Evolutionary conservation across 441 rosid species (phyloP).

Genomic region (Adansonia rubrostipa): DNA sequence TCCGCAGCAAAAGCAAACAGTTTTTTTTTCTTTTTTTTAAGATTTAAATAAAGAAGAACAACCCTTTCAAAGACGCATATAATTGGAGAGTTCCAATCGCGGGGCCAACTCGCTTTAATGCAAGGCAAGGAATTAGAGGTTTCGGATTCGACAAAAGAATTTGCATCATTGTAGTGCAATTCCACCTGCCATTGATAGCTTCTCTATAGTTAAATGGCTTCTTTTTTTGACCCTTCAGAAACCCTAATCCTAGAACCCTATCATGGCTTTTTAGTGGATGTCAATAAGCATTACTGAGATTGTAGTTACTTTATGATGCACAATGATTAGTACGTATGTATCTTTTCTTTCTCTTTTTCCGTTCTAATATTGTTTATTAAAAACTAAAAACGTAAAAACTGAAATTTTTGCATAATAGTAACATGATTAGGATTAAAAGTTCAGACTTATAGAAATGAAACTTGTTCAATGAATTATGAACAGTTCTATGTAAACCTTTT

Average conservation of each 20-base stretch:
- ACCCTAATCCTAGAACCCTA: background rate
- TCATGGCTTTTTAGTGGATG: background rate
- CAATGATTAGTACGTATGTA: background rate
- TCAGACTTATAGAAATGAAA: no score
- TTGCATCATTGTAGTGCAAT: background rate
- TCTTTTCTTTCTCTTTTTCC: background rate
- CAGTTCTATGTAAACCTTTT: background rate
- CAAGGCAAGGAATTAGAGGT: background rate
- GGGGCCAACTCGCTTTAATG: conserved; percentile 2
- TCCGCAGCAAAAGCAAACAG: no score
- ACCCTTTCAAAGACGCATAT: background rate
- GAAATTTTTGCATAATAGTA: background rate
- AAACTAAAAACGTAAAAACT: no score
- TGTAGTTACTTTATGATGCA: background rate
- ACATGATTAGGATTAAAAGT: background rate
- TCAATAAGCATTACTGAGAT: background rate
- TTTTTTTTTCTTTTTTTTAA: no score
- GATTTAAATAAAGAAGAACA: background rate
- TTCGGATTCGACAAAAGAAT: background rate
- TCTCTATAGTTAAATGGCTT: background rate
- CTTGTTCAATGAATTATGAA: background rate
- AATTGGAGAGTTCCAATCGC: background rate
- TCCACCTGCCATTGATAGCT: background rate
- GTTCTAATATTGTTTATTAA: no score
- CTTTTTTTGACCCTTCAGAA: background rate